phyloP scores from a whole-genome alignment of 2,329 filamentous ascomycete genomes.

The Aureobasidium mangrovei region DNA sequence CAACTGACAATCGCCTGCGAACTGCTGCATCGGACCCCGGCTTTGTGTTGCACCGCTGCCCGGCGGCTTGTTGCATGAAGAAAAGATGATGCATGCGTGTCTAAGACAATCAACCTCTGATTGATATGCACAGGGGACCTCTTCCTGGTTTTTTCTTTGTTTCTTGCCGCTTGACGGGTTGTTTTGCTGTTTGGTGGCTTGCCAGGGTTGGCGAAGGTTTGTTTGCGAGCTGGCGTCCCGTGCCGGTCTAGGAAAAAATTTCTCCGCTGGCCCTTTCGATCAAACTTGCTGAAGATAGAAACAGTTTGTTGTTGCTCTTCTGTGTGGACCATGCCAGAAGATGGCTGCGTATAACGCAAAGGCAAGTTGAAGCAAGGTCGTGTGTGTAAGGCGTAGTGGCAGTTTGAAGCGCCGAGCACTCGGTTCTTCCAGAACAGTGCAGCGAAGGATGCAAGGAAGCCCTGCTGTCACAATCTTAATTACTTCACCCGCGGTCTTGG shows the following conservation, averaged over 20 bases:
- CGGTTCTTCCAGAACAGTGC: constrained; percentile 12
- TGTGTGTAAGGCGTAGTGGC: constrained; percentile 10
- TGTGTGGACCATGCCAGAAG: neutral
- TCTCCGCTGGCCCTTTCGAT: neutral
- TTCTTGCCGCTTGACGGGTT: neutral
- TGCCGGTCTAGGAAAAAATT: neutral
- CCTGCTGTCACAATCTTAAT: constrained; percentile 11
- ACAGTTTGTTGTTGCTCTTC: neutral
- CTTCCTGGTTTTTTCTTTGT: neutral
- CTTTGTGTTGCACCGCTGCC: neutral
- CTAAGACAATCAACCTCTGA: constrained; percentile 5
- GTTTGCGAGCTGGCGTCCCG: constrained; percentile 1
- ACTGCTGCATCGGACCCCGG: constrained; percentile 13
- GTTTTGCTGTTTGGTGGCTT: constrained; percentile 10
- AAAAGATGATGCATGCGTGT: neutral
- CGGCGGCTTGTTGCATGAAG: neutral
- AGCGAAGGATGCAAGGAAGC: constrained; percentile 11
- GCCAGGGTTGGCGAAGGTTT: constrained; percentile 3
- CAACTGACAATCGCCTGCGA: constrained; percentile 12
- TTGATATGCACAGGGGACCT: constrained; percentile 6
- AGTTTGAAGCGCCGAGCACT: constrained; percentile 1
- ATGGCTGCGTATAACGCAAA: neutral
- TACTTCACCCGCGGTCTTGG: constrained; percentile 1
- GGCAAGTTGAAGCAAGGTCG: constrained; percentile 11
- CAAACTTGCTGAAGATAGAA: neutral